Evolutionary conservation across 23 red algal genomes (phyloP), one percentile per base, ranked within the genome.

Genomic region (Gracilariopsis chorda): DNA sequence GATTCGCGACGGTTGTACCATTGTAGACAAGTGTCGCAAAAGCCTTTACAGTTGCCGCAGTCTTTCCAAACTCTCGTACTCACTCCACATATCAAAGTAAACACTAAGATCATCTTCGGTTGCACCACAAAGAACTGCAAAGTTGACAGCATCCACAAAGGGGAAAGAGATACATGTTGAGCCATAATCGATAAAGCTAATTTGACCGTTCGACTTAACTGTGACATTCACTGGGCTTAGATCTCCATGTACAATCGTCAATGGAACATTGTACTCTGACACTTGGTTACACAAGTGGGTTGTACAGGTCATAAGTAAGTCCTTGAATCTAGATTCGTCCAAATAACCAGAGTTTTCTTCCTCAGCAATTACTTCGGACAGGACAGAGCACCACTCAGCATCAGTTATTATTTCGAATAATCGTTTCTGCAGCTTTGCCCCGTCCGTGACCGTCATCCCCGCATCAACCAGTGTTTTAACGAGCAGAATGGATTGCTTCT

Each of bases 211-310:
- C 6, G 5, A 1, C 8, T 35, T 36, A 10, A 21, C 1, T 3
- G 35, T 36, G 24, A 80, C 36, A 43, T 58, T 80, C 0, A 1
- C 48, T 2, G 48, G 48, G 30, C 21, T 34, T 5, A 80, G 14
- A 57, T 80, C 76, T 2, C 76, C 76, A 23, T 80, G 76, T 14
- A 80, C 76, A 1, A 80, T 42, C 4, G 76, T 13, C 32, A 80
- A 7, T 44, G 76, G 76, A 4, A 80, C 30, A 3, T 58, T 58
- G 52, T 41, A 80, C 6, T 13, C 13, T 5, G 48, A 55, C 1
- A n/a, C 11, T 43, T 1, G 4, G 0, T 43, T 34, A 13, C 32
- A 58, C 7, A 80, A 12, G 24, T 48, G 0, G 8, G 0, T 39
- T 4, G 52, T 25, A 10, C 36, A 32, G 2, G 7, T 0, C 1